A percentile compares a stretch with the other conserved stretches of the same genome.
Evolutionary conservation across 306 rosid genomes (phyloP).

Genomic region (Cicer chorassanicum): DNA sequence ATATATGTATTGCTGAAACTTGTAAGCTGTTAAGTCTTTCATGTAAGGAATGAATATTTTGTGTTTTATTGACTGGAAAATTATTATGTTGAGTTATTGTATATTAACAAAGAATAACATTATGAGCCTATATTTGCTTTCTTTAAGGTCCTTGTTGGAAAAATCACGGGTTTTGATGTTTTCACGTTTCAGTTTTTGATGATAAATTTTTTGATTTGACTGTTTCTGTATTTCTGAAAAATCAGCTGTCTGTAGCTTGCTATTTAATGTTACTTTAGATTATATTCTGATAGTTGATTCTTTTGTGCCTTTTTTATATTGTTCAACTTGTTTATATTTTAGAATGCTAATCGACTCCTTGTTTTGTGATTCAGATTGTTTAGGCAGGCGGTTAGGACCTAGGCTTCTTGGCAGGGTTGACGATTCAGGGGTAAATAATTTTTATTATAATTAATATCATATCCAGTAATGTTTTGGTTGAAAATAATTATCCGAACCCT

Average conservation of each 20-base stretch:
- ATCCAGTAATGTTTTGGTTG: conserved; percentile 11
- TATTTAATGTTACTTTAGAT: conserved; percentile 29
- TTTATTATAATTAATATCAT: conserved; percentile 21
- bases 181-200: conserved; percentile 30
- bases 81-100: not conserved
- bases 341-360: conserved; percentile 42
- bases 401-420: conserved; percentile 93
- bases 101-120: conserved; percentile 13
- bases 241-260: conserved; percentile 14
- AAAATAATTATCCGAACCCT: conserved; percentile 41
- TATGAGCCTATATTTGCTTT: not conserved
- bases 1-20: conserved; percentile 5
- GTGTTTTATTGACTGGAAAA: conserved; percentile 26
- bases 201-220: conserved; percentile 12
- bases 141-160: conserved; percentile 27
- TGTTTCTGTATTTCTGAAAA: conserved; percentile 8
- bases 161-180: conserved; percentile 6
- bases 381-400: conserved; percentile 99
- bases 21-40: conserved; percentile 29
- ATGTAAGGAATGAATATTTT: conserved; percentile 24
- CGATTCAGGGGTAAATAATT: conserved; percentile 88
- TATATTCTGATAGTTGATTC: conserved; percentile 34
- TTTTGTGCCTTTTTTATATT: not conserved
- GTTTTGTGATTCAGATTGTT: conserved; percentile 76
- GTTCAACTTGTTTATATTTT: conserved; percentile 24